phyloP scores from a whole-genome alignment of 2,329 filamentous ascomycete genomes.

The Penicillium sp. region DNA sequence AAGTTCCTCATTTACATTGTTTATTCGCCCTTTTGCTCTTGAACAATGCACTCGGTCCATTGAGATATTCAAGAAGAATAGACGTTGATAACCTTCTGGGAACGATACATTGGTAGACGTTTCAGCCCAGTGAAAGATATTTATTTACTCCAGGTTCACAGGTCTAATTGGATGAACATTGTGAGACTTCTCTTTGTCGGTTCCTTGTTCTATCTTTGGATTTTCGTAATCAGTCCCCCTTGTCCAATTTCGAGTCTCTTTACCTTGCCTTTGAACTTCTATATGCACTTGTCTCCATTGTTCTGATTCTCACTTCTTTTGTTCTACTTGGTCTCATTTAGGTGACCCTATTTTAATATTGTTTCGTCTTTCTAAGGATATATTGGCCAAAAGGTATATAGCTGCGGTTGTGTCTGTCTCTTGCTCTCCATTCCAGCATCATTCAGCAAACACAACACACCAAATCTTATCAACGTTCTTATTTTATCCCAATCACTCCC shows the following conservation, averaged over 20 bases:
- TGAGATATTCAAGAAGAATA: not conserved
- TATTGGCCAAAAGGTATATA: not conserved
- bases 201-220: not conserved
- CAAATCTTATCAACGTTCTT: not conserved
- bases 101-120: not conserved
- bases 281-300: not conserved
- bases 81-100: not conserved
- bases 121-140: not conserved
- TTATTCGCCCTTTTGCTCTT: not conserved
- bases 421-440: not conserved
- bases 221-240: not conserved
- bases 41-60: not conserved
- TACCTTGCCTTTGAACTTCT: not conserved
- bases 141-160: not conserved
- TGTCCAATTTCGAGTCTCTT: not conserved
- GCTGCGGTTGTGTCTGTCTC: not conserved
- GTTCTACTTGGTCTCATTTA: not conserved
- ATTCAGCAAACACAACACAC: not conserved
- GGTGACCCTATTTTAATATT: not conserved
- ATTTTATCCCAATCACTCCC: not conserved
- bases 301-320: not conserved
- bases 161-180: not conserved
- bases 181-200: not conserved
- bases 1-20: not conserved
- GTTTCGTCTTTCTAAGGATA: not conserved